Percentiles rank a stretch among this genome's conserved stretches.
Conservation (phyloP, 208 protist species). For the Angomonas deanei region DNA sequence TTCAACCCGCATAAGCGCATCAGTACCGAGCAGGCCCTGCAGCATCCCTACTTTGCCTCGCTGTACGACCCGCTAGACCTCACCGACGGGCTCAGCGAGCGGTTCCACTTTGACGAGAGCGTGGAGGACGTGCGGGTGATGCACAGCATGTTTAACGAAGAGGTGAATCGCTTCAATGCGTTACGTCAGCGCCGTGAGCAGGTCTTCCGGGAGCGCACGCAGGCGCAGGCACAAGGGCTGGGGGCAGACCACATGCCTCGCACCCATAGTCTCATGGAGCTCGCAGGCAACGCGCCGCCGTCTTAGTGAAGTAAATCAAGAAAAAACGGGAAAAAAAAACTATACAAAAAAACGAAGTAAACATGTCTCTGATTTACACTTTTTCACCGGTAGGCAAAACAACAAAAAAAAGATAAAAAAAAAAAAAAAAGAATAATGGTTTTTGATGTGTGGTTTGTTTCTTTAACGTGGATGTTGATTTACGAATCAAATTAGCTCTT, state of each 20-base stretch:
- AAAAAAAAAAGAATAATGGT: background rate
- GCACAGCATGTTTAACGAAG: constrained; percentile 67
- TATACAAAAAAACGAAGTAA: background rate
- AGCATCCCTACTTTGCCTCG: constrained; percentile 85
- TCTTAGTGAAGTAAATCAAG: background rate
- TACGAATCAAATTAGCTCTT: too few species aligned
- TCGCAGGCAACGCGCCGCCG: constrained; percentile 39
- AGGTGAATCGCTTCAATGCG: constrained; percentile 69
- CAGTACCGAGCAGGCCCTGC: constrained; percentile 74
- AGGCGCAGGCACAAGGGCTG: constrained; percentile 14
- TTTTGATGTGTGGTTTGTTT: too few species aligned
- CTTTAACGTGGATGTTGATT: too few species aligned
- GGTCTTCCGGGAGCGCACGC: constrained; percentile 41
- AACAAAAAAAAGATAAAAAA: background rate
- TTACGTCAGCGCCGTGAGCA: constrained; percentile 42
- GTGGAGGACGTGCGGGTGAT: constrained; percentile 60
- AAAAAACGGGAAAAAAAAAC: constrained; percentile 10
- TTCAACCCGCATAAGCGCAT: constrained; percentile 84
- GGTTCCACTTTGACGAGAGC: constrained; percentile 80
- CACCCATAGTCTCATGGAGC: constrained; percentile 82
- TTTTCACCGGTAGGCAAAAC: background rate
- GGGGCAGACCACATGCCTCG: constrained; percentile 69
- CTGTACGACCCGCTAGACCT: constrained; percentile 81
- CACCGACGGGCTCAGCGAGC: constrained; percentile 58
- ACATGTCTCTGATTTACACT: background rate